Base-by-base conservation (phyloP, 768 basidiomycete species). In the Clavulina sp. region DNA sequence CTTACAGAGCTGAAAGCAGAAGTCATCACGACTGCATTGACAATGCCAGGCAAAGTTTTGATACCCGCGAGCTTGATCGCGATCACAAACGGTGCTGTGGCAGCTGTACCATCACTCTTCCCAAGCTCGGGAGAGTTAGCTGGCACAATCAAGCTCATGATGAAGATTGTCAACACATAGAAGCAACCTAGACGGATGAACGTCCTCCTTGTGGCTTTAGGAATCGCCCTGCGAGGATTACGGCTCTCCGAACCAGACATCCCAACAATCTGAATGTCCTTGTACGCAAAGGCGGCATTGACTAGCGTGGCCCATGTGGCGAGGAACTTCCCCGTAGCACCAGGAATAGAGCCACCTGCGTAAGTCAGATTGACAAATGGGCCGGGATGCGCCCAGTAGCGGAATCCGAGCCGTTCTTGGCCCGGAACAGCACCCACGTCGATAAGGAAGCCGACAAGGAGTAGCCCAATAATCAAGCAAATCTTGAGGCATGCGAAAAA, bases 81-180 rank as follows among this genome's bases (percentile, higher is more conserved):
- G 32, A 65, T 56, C 19, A 66, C 66, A 51, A 65, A 67, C 3
- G 66, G 66, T 18, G 63, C 63, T 2, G 59, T 60, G 3, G 61
- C 60, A 19, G 64, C 64, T 13, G 62, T 65, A 28, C 60, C 59
- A 13, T 59, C 58, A 13, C 52, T 53, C 32, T 58, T 56, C 19
- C 59, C 57, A 18, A 64, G 50, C 4, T 57, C 40, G 1, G 60
- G 53, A 48, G 61, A 57, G 28, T 53, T 57, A 51, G 55, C 59
- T 9, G 61, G 62, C 2, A 64, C 61, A 36, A 56, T 50, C 29
- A 56, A 28, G 26, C 55, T 53, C 16, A 56, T 33, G 16, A 51
- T 48, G 49, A 56, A 54, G 33, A 57, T 58, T 29, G 50, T 53
- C 21, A 48, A 49, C 4, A 56, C 24, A 51, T 56, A 59, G 28